phyloP scores from a whole-genome alignment of 441 rosid genomes.

The Gossypium davidsonii region DNA sequence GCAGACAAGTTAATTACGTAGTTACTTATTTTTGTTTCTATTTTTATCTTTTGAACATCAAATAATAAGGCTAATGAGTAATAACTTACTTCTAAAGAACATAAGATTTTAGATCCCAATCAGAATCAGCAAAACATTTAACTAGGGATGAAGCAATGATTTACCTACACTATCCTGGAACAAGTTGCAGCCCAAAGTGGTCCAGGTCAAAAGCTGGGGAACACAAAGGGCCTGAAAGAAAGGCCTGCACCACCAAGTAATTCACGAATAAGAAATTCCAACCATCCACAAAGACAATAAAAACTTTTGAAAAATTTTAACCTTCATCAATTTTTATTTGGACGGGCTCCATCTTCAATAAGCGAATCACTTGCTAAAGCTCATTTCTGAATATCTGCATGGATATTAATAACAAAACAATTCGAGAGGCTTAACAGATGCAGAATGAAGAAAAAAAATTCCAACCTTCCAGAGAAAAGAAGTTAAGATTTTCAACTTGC shows the following conservation, averaged over 20 bases:
- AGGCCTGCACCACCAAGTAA: constrained; percentile 38
- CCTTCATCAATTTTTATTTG: constrained; percentile 43
- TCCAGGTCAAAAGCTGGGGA: constrained; percentile 51
- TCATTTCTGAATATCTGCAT: constrained; percentile 80
- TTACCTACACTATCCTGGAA: constrained; percentile 52
- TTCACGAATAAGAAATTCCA: constrained; percentile 27
- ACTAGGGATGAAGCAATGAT: neutral
- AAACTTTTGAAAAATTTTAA: constrained; percentile 20
- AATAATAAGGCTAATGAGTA: neutral
- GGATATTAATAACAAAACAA: neutral
- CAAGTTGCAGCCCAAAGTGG: constrained; percentile 44
- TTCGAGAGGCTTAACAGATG: neutral
- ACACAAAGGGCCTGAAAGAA: constrained; percentile 49
- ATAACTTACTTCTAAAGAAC: neutral
- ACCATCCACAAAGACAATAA: constrained; percentile 20
- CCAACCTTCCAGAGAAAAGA: neutral
- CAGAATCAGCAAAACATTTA: neutral
- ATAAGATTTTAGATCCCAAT: neutral
- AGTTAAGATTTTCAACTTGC: constrained; percentile 32
- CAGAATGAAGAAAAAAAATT: neutral
- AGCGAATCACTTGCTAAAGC: constrained; percentile 62
- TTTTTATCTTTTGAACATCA: neutral
- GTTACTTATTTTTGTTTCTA: neutral
- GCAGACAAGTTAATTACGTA: neutral
- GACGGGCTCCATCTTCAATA: constrained; percentile 26